phyloP scores from a whole-genome alignment of 441 rosid species.

The Populus trichocarpa region DNA sequence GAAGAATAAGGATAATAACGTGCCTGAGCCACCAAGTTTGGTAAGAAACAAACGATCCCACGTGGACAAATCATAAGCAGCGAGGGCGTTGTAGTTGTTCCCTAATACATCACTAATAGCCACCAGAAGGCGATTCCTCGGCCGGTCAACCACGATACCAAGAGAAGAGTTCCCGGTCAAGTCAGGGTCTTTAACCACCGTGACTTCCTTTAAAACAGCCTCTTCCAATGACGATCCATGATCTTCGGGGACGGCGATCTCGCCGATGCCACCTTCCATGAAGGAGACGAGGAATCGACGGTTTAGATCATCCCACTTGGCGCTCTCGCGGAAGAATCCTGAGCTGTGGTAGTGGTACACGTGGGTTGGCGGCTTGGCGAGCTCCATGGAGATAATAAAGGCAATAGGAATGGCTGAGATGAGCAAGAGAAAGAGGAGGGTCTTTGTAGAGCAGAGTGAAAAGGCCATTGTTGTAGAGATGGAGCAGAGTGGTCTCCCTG shows the following conservation, averaged over 20 bases:
- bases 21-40: slow-evolving; percentile 56
- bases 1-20: slow-evolving; percentile 4
- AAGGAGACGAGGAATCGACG: slow-evolving; percentile 75
- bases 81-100: slow-evolving; percentile 53
- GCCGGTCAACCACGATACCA: slow-evolving; percentile 61
- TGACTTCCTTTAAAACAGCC: slow-evolving; percentile 45
- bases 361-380: slow-evolving; percentile 49
- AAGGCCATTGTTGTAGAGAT: slow-evolving; percentile 22
- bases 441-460: slow-evolving; percentile 35
- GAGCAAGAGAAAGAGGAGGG: slow-evolving; percentile 40
- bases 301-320: slow-evolving; percentile 78
- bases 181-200: slow-evolving; percentile 60
- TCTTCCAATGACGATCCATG: slow-evolving; percentile 6
- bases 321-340: slow-evolving; percentile 75
- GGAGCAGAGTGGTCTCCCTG: background rate
- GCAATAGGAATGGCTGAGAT: slow-evolving; percentile 69
- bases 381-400: slow-evolving; percentile 59
- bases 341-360: slow-evolving; percentile 68
- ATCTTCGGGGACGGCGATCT: slow-evolving; percentile 45
- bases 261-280: slow-evolving; percentile 73
- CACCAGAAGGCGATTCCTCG: slow-evolving; percentile 70
- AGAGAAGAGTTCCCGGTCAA: slow-evolving; percentile 64
- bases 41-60: slow-evolving; percentile 76
- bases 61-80: slow-evolving; percentile 76
- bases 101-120: slow-evolving; percentile 57